Evolutionary conservation across 2,329 filamentous ascomycete species (phyloP).

Genomic region (Talaromyces piceae): DNA sequence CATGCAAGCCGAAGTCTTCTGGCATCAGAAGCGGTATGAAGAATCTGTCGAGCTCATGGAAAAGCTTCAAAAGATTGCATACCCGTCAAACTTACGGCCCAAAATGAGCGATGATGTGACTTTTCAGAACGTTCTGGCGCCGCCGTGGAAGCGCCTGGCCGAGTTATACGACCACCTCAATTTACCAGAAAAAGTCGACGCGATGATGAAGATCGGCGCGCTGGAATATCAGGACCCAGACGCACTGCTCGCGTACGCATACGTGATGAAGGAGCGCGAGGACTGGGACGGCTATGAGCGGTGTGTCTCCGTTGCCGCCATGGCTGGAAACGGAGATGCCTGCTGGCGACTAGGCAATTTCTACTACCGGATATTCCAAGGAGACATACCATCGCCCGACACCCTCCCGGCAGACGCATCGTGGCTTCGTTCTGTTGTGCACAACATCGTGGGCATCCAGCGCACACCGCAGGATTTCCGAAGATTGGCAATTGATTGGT

Average conservation of each 20-base stretch:
- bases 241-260: conserved; percentile 22
- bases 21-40: conserved; percentile 15
- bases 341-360: conserved; percentile 29
- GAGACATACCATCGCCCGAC: conserved; percentile 18
- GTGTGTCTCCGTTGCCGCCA: conserved; percentile 28
- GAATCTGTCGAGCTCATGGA: conserved; percentile 19
- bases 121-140: conserved; percentile 11
- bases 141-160: conserved; percentile 24
- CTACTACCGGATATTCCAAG: conserved; percentile 27
- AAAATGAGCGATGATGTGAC: conserved; percentile 10
- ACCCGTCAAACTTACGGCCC: conserved; percentile 11
- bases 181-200: conserved; percentile 12
- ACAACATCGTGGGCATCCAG: conserved; percentile 14
- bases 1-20: conserved; percentile 22
- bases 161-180: conserved; percentile 15
- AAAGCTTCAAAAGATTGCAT: conserved; percentile 18
- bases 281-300: conserved; percentile 27
- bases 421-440: neutral
- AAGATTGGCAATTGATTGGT: conserved; percentile 28
- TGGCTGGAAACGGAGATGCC: conserved; percentile 20
- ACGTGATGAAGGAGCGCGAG: conserved; percentile 16
- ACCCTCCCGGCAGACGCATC: conserved; percentile 7
- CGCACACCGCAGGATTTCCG: conserved; percentile 19
- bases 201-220: conserved; percentile 21
- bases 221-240: conserved; percentile 24